A percentile compares a stretch with the other conserved stretches of the same genome.
phyloP scores from a whole-genome alignment of 306 rosid species.

The Trifolium fragiferum region DNA sequence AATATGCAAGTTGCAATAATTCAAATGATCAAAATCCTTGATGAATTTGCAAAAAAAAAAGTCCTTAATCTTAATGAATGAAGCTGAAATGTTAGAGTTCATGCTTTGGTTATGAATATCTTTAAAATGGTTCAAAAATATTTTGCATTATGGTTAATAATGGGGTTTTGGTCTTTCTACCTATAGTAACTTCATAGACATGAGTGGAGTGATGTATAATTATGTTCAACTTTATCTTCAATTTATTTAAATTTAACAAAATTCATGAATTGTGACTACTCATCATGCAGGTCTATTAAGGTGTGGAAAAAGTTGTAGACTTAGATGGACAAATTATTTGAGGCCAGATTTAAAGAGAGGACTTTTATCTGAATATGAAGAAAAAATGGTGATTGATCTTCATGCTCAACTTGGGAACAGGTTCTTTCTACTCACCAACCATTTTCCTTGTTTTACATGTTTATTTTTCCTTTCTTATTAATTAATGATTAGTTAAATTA shows the following conservation, averaged over 20 bases:
- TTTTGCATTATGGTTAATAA: constrained; percentile 20
- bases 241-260: background rate
- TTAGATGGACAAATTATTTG: constrained; percentile 90
- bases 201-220: background rate
- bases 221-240: background rate
- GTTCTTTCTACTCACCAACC: constrained; percentile 39
- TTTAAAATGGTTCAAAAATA: background rate
- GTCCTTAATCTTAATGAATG: too few species aligned
- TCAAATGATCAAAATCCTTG: background rate
- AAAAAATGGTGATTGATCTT: constrained; percentile 89
- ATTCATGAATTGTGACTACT: constrained; percentile 10
- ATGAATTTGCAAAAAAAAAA: too few species aligned
- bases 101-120: background rate
- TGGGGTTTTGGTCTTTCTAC: background rate
- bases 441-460: constrained; percentile 17
- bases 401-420: constrained; percentile 97
- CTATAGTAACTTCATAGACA: background rate
- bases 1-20: background rate
- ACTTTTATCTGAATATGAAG: constrained; percentile 80
- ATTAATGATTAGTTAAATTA: constrained; percentile 14
- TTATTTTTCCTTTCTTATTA: background rate
- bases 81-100: too few species aligned
- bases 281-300: constrained; percentile 73
- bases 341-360: constrained; percentile 98
- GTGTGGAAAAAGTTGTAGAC: constrained; percentile 96